phyloP scores from a whole-genome alignment of 805 yeast genomes.

The Saturnispora besseyi region DNA sequence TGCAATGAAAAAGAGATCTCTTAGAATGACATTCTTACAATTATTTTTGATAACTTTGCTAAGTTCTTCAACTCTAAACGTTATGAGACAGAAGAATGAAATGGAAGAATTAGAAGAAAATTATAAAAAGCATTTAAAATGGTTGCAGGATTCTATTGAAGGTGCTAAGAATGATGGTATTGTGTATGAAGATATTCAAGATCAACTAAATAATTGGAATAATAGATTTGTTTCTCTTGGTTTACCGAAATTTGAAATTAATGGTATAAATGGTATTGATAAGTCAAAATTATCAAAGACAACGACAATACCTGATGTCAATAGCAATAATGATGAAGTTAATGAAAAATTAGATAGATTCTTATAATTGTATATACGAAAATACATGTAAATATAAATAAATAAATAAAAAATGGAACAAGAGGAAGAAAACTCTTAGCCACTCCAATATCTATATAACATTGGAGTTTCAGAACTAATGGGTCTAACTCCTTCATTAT shows the following conservation, averaged over 20 bases:
- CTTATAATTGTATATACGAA: constrained; percentile 6
- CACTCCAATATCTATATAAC: constrained; percentile 59
- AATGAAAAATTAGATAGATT: constrained; percentile 13
- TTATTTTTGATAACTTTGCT: constrained; percentile 23
- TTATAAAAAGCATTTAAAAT: constrained; percentile 32
- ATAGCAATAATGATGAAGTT: no score
- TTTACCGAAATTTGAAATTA: constrained; percentile 16
- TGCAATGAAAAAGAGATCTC: constrained; percentile 21
- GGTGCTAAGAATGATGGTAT: constrained; percentile 18
- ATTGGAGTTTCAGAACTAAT: constrained; percentile 54
- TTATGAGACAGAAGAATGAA: constrained; percentile 36
- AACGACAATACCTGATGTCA: not conserved
- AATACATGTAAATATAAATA: constrained; percentile 2
- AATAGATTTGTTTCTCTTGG: constrained; percentile 30
- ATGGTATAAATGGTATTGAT: constrained; percentile 16
- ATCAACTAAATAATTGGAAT: constrained; percentile 34
- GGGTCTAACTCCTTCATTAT: constrained; percentile 35
- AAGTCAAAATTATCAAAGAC: constrained; percentile 7
- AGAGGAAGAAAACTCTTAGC: constrained; percentile 16
- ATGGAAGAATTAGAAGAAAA: constrained; percentile 34
- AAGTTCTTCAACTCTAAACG: constrained; percentile 38
- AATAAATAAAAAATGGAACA: not conserved
- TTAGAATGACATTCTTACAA: constrained; percentile 27
- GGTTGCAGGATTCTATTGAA: constrained; percentile 20
- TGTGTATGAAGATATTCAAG: constrained; percentile 31